Evolutionary conservation across 148 eudicot genomes (phyloP), one percentile per base, ranked within the genome.

Genomic region (Nyssa sinensis): DNA sequence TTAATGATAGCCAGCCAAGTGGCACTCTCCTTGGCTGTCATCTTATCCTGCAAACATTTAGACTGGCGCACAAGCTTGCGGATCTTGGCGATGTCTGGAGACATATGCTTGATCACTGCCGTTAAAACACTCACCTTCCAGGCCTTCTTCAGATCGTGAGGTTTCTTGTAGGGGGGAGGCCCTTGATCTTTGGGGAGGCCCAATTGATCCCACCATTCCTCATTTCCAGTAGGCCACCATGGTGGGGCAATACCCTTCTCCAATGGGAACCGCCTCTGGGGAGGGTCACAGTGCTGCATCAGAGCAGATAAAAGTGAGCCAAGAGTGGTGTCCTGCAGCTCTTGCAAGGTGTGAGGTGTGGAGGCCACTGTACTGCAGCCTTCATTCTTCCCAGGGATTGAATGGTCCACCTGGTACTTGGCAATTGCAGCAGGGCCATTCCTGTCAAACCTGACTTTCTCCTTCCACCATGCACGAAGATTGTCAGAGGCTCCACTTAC

Each of bases 401-500:
- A 83, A 51, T 88, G 77, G 67, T 87, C 91, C 0, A 77, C 80
- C 53, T 85, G 83, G 64, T 85, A 87, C 66, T 85, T 85, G 1
- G 88, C 44, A 44, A 87, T 85, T 31, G 91, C 88, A 71, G 88
- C 88, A 5, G 91, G 91, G 10, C 88, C 91, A 34, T 85, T 85
- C 71, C 88, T 32, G 51, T 87, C 91, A 64, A 87, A 87, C 27
- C 88, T 68, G 58, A 87, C 91, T 25, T 87, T 87, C 37, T 87
- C 91, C 30, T 87, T 87, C 91, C 91, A 87, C 91, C 91, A 87
- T 2, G 85, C 88, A 4, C 91, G 86, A 17, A 87, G 86, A 81
- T 85, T 87, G 35, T 87, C 91, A 33, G 91, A 87, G 13, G 91
- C 86, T 33, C 91, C 91, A 10, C 85, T 85, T 3, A 87, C 91